Base-by-base conservation (phyloP, 2,329 filamentous ascomycete genomes). In the Cytospora piceae region DNA sequence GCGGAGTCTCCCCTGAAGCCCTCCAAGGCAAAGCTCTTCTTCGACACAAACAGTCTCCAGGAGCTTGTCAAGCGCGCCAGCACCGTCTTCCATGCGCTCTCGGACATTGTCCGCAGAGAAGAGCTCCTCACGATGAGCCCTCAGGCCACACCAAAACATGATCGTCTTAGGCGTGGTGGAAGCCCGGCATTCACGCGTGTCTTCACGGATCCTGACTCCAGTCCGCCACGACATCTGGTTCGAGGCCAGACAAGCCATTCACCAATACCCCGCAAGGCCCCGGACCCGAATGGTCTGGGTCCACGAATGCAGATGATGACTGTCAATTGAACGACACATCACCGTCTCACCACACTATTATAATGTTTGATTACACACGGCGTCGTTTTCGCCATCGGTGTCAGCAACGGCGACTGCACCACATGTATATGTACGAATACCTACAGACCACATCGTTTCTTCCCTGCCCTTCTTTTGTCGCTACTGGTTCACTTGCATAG, bases 121-220 rank as follows among this genome's bases (percentile, higher is more conserved):
- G 87, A 90, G 70, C 81, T 85, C 32, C 79, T 86, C 58, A 84
- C 83, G 0, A 81, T 83, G 67, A 88, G 83, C 71, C 86, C 86
- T 2, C 80, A 79, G 11, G 76, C 79, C 32, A 87, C 83, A 1
- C 81, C 83, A 3, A 78, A 77, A 51, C 79, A 79, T 31, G 79
- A 80, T 22, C 79, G 82, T 55, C 73, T 78, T 51, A 77, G 79
- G 11, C 76, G 77, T 29, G 85, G 87, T 60, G 87, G 85, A 3
- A 89, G 86, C 71, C 87, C 87, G n/a, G 87, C 87, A 0, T 90
- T 90, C 68, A 90, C 86, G 3, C 79, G 85, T 29, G 86, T 90
- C 46, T 90, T 90, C 70, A 85, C 87, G 12, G 86, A 89, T 54
- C 86, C 87, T 0, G 80, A 81, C 49, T 80, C 83, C 15, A 87